Evolutionary conservation across 805 yeast species (phyloP), one percentile per base, ranked within the genome.

Genomic region (Saccharomycopsis malanga): DNA sequence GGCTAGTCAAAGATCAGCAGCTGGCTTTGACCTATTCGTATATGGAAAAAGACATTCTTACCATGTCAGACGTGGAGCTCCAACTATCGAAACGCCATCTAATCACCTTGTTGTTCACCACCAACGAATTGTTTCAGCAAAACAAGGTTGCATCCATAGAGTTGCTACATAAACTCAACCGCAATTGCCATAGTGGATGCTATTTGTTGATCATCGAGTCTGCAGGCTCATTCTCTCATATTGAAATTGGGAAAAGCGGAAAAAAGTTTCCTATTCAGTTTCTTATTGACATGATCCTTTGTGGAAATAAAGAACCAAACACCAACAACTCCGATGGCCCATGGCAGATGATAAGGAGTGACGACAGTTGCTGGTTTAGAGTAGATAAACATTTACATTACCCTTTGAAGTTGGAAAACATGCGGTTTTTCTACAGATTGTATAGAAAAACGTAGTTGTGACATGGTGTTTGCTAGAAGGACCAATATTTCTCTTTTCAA

Each of bases 161-260:
- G 45, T 68, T 83, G 43, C 66, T 87, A 45, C 79, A 79, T 50
- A 58, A 64, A 9, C 61, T 87, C 49, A 72, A 76, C 45, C 53
- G 58, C 4, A 36, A 59, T 5, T 85, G 94, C 61, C 58, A 63
- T 30, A 46, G 61, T 1, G 93, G 89, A 0, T 64, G 86, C 14
- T 61, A 74, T 24, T 62, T 87, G 30, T 67, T 88, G 39, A 77
- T 87, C 21, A 76, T 86, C 1, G 96, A 87, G 58, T 82, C 93
- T 64, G 96, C 96, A 0, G 96, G 96, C 0, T 83, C 94, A 7
- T 87, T 81, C 62, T 85, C 95, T 1, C 81, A 86, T 56, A 83
- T 87, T 34, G 72, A 77, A 2, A 73, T 87, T 37, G 95, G 95
- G 3, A 62, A 76, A 25, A 27, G 12, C 12, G 12, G 21, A 14